Conservation (phyloP, 495 filamentous ascomycete species). For the Penicillium egyptiacum region DNA sequence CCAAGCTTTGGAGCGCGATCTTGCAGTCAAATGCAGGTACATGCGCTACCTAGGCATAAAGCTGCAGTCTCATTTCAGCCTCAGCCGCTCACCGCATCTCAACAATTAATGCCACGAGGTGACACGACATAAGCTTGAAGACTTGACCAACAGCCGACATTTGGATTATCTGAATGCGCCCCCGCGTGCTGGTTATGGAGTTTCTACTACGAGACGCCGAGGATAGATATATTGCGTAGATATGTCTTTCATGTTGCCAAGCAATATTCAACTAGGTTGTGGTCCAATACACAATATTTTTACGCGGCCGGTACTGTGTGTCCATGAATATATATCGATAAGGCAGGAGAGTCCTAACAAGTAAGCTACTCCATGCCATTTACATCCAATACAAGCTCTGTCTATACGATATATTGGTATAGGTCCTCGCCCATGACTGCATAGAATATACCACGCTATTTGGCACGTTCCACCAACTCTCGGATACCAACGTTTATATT, state of each 20-base stretch:
- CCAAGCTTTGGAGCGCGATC: conserved; percentile 9
- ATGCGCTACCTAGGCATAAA: conserved; percentile 10
- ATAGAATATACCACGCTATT: neutral
- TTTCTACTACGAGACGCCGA: neutral
- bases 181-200: neutral
- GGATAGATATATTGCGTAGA: neutral
- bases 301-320: neutral
- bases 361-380: neutral
- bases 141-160: neutral
- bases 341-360: neutral
- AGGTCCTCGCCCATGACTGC: neutral
- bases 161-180: neutral
- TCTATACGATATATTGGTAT: neutral
- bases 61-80: conserved; percentile 15
- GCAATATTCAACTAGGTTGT: neutral
- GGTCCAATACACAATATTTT: neutral
- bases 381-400: neutral
- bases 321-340: neutral
- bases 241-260: neutral
- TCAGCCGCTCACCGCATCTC: conserved; percentile 16
- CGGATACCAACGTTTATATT: conserved; percentile 7
- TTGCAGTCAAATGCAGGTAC: conserved; percentile 27
- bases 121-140: conserved; percentile 16
- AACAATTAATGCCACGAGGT: conserved; percentile 13
- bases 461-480: conserved; percentile 2